A percentile compares a stretch with the other conserved stretches of the same genome.
Evolutionary conservation across 2,329 filamentous ascomycete genomes (phyloP).

Genomic region (Ascocoryne sarcoides): DNA sequence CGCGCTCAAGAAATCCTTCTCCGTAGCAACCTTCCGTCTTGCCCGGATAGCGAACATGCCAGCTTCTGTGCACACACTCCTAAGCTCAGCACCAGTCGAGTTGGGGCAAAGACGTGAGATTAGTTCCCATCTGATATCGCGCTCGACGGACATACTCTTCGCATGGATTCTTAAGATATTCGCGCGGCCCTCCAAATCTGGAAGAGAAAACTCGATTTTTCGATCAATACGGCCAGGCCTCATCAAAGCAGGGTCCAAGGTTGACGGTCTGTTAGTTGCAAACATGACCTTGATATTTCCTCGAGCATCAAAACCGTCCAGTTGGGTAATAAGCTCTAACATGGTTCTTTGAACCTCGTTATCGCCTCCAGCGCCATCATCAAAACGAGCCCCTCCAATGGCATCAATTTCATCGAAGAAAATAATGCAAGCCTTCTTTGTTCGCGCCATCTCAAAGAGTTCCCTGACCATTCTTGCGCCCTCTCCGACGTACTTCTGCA

Average conservation of each 20-base stretch:
- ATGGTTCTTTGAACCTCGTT: slow-evolving; percentile 98
- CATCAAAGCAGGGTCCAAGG: slow-evolving; percentile 94
- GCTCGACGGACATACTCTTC: slow-evolving; percentile 99
- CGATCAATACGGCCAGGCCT: slow-evolving; percentile 93
- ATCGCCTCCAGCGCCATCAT: slow-evolving; percentile 91
- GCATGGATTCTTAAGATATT: slow-evolving; percentile 98
- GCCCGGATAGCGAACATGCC: slow-evolving; percentile 97
- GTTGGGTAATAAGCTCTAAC: slow-evolving; percentile 93
- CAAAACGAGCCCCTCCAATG: slow-evolving; percentile 89
- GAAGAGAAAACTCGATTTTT: slow-evolving; percentile 97
- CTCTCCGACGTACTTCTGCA: slow-evolving; percentile 98
- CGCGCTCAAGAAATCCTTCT: slow-evolving; percentile 96
- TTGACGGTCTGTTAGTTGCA: slow-evolving; percentile 92
- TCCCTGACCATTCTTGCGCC: slow-evolving; percentile 97
- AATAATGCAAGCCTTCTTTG: slow-evolving; percentile 99
- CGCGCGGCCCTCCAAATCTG: slow-evolving; percentile 91
- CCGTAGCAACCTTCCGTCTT: slow-evolving; percentile 90
- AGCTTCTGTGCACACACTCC: slow-evolving; percentile 94
- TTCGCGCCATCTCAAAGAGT: slow-evolving; percentile 98
- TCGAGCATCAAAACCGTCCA: slow-evolving; percentile 91
- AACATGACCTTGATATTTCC: slow-evolving; percentile 99
- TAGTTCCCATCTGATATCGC: slow-evolving; percentile 97
- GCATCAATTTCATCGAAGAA: slow-evolving; percentile 99
- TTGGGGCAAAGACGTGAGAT: slow-evolving; percentile 97
- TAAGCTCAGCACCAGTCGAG: slow-evolving; percentile 88